Base-by-base conservation (phyloP, 2,329 filamentous ascomycete species). In the Ascochyta lentis region DNA sequence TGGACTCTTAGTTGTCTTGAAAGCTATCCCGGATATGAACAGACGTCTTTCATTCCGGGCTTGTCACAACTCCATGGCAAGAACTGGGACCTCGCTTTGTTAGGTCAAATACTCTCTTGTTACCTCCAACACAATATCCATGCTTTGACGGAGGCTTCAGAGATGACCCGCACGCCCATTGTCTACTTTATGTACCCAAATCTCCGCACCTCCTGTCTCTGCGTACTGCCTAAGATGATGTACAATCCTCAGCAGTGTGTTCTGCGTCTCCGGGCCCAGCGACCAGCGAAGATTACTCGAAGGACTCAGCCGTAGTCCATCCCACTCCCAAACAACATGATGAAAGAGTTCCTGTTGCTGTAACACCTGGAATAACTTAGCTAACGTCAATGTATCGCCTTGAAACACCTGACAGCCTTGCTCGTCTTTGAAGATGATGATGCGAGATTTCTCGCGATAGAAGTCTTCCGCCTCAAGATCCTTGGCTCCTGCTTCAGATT, bases 301-400 rank as follows among this genome's bases (percentile, higher is more conserved):
- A 6, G n/a, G 12, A 1, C 4, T 10, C 31, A 47, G 31, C 13
- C 31, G 23, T 16, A 53, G 6, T 4, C 37, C 50, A 29, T 53
- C 50, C 50, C 50, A 53, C 15, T 47, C 16, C 50, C 50, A 54
- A 2, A 8, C 31, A n/a, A 42, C 38, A 16, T 22, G 15, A 5
- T 43, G 38, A 19, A 43, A 6, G 6, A 54, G 8, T 6, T 13
- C 10, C 4, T 13, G 5, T 8, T 43, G 16, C 8, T 31, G 12
- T 9, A 54, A 15, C 3, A 35, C 38, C 10, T 34, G 34, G 24
- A 54, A 24, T 6, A 54, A 12, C 24, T 39, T 22, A 7, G 44
- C 38, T 4, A 54, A 9, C 4, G 27, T 23, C 10, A 19, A 4
- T 6, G 24, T 29, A 5, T 48, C 24, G 26, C 50, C 50, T 10